These are phyloP conservation scores for Trypanosoma conorhini DNA, from an alignment of 208 protist species.

Conservation along the genomic window DNA sequence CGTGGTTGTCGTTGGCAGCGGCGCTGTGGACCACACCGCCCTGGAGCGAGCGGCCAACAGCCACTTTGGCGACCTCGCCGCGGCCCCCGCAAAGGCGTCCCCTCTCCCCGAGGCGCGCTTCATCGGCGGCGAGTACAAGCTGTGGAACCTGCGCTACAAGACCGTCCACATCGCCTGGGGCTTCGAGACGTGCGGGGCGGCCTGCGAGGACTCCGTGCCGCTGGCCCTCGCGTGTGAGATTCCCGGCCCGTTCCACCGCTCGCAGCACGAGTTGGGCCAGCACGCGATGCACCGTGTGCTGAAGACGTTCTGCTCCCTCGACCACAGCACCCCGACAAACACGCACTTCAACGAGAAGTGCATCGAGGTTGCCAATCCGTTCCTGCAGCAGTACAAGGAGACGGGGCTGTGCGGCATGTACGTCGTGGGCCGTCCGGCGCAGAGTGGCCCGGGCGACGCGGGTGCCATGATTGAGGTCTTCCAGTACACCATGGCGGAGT, in stretches of 20 bases:
- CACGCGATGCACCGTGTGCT: slow-evolving; percentile 87
- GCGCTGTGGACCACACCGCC: slow-evolving; percentile 95
- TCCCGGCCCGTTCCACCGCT: slow-evolving; percentile 85
- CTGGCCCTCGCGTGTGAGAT: slow-evolving; percentile 88
- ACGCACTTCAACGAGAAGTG: slow-evolving; percentile 90
- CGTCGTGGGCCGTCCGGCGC: slow-evolving; percentile 67
- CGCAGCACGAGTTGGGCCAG: slow-evolving; percentile 86
- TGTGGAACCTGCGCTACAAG: slow-evolving; percentile 91
- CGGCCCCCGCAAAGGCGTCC: slow-evolving; percentile 13
- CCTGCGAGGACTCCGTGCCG: slow-evolving; percentile 82
- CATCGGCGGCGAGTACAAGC: slow-evolving; percentile 84
- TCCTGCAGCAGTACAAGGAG: slow-evolving; percentile 89
- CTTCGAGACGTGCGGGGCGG: slow-evolving; percentile 90
- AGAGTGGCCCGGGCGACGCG: slow-evolving; percentile 59
- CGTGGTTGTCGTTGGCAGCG: slow-evolving; percentile 96
- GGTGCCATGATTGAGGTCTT: slow-evolving; percentile 82
- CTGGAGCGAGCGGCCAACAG: slow-evolving; percentile 91
- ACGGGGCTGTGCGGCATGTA: slow-evolving; percentile 89
- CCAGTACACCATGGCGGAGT: slow-evolving; percentile 89
- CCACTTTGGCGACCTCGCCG: slow-evolving; percentile 86
- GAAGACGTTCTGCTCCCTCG: slow-evolving; percentile 88
- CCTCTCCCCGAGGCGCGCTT: slow-evolving; percentile 61
- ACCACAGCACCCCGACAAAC: slow-evolving; percentile 87
- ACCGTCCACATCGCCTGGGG: slow-evolving; percentile 84
- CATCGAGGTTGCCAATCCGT: slow-evolving; percentile 86